Conservation (phyloP, 352 stramenopile species). For the Halophytophthora polymorphica region DNA sequence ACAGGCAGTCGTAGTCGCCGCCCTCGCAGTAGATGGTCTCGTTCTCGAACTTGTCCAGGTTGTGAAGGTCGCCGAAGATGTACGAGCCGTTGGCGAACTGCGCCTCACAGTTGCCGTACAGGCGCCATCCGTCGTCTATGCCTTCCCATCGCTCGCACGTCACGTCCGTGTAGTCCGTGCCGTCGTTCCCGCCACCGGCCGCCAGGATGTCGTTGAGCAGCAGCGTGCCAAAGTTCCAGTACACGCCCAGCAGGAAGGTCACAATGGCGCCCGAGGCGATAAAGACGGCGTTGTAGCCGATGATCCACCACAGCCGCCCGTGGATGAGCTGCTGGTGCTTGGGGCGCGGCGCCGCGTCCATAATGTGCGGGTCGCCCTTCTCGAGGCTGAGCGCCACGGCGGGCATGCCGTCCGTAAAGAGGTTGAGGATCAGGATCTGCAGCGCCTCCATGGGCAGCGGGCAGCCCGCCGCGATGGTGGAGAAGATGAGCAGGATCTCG, state of each 20-base stretch:
- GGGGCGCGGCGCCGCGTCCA: constrained; percentile 32
- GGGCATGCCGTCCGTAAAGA: constrained; percentile 92
- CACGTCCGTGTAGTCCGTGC: constrained; percentile 51
- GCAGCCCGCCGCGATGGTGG: constrained; percentile 33
- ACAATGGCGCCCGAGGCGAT: constrained; percentile 26
- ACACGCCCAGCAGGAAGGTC: constrained; percentile 32
- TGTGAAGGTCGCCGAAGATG: constrained; percentile 43
- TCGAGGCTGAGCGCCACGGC: constrained; percentile 49
- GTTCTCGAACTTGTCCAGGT: constrained; percentile 34
- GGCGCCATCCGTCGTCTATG: constrained; percentile 40
- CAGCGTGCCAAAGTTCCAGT: constrained; percentile 42
- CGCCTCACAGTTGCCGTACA: constrained; percentile 55
- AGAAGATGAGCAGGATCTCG: constrained; percentile 81
- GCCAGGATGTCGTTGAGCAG: constrained; percentile 43
- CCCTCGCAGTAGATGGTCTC: constrained; percentile 46
- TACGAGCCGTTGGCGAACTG: constrained; percentile 35
- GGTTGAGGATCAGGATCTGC: constrained; percentile 97
- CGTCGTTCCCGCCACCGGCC: constrained; percentile 32
- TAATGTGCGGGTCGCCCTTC: constrained; percentile 43
- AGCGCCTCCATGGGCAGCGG: constrained; percentile 88
- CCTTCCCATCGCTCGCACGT: constrained; percentile 56
- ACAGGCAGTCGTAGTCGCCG: constrained; percentile 58
- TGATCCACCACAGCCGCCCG: constrained; percentile 37
- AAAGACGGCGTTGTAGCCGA: constrained; percentile 32
- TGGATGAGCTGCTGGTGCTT: constrained; percentile 40